These are phyloP conservation scores for Gnetum montanum DNA, from an alignment of 75 land plant species.

Conservation along the genomic window DNA sequence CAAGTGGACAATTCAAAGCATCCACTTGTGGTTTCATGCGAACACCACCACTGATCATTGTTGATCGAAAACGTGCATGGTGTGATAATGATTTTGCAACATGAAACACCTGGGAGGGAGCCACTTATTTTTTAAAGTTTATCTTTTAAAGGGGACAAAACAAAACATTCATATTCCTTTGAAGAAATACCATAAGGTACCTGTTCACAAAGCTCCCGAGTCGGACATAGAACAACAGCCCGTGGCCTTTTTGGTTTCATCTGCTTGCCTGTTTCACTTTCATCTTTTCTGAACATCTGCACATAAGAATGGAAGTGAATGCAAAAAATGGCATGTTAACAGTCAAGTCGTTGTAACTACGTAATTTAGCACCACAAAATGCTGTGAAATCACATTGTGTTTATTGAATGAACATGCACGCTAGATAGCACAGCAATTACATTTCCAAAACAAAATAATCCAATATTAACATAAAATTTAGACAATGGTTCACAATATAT, in stretches of 20 bases:
- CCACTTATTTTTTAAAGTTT: background rate
- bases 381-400: no score
- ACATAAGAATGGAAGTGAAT: background rate
- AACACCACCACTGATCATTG: constrained; percentile 92
- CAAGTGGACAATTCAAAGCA: constrained; percentile 64
- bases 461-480: no score
- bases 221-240: constrained; percentile 88
- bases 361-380: no score
- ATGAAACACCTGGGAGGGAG: constrained; percentile 63
- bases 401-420: no score
- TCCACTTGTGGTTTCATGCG: constrained; percentile 89
- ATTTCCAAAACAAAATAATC: no score
- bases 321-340: no score
- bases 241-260: constrained; percentile 74
- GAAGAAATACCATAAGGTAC: constrained; percentile 16
- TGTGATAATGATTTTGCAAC: constrained; percentile 92
- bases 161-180: background rate
- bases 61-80: constrained; percentile 86
- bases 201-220: constrained; percentile 83
- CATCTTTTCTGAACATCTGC: constrained; percentile 75
- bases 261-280: constrained; percentile 46
- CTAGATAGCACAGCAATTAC: no score
- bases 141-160: background rate
- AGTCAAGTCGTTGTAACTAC: no score
- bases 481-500: no score